Evolutionary conservation across 2,329 filamentous ascomycete genomes (phyloP).

Genomic region (Allantophomopsis lycopodina): DNA sequence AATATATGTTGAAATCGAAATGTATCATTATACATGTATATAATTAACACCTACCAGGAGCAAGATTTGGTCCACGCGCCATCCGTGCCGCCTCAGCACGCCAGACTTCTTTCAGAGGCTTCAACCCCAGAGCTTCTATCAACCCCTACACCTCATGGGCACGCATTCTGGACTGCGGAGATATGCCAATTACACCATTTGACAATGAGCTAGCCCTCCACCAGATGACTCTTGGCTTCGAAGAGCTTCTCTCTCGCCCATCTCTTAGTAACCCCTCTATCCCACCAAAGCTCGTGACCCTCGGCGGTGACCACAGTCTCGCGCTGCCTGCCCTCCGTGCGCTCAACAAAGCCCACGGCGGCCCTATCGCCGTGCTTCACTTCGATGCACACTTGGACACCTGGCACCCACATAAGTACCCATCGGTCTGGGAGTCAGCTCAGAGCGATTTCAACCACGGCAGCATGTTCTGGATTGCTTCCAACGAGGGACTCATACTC

Average conservation of each 20-base stretch:
- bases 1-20: constrained; percentile 1
- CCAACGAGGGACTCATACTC: constrained; percentile 63
- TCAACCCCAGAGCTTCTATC: constrained; percentile 68
- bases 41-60: constrained; percentile 26
- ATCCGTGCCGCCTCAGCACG: constrained; percentile 75
- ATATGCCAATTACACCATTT: constrained; percentile 76
- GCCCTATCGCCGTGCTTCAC: constrained; percentile 55
- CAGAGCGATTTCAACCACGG: constrained; percentile 77
- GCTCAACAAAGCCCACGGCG: constrained; percentile 44
- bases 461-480: constrained; percentile 83
- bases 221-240: constrained; percentile 75
- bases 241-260: constrained; percentile 28
- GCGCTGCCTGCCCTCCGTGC: constrained; percentile 57
- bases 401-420: constrained; percentile 44
- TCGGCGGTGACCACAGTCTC: constrained; percentile 63
- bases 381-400: constrained; percentile 43
- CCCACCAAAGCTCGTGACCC: constrained; percentile 36
- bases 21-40: too few relatives aligned
- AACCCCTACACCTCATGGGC: constrained; percentile 79
- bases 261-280: constrained; percentile 10
- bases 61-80: constrained; percentile 74
- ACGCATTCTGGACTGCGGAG: constrained; percentile 74
- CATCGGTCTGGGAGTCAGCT: constrained; percentile 56
- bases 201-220: constrained; percentile 70
- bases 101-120: constrained; percentile 67